These are phyloP conservation scores for Lichtheimia ornata DNA, from an alignment of 371 early-diverging fungal species.

Conservation along the genomic window DNA sequence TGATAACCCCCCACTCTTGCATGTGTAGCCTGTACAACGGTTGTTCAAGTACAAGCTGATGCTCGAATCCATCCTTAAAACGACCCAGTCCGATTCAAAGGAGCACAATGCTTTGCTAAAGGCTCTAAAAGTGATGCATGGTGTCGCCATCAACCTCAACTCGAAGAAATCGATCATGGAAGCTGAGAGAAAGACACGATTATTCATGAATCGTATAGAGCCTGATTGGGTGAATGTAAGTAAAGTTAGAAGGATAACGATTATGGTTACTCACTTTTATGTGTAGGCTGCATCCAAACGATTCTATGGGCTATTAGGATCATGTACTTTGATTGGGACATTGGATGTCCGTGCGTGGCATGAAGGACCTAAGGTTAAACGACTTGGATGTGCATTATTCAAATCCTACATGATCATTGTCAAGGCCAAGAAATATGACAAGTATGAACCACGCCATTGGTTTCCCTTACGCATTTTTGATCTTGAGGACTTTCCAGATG, in stretches of 20 bases:
- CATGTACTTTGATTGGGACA: constrained; percentile 39
- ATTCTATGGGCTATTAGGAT: constrained; percentile 43
- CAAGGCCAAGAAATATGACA: constrained; percentile 47
- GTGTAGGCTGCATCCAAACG: constrained; percentile 30
- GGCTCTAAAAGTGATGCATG: constrained; percentile 36
- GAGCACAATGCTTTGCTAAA: constrained; percentile 27
- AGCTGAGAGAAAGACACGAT: constrained; percentile 32
- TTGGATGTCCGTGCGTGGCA: constrained; percentile 34
- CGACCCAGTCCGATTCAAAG: constrained; percentile 28
- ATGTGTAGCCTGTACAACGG: constrained; percentile 44
- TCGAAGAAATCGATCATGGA: constrained; percentile 34
- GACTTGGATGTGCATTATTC: constrained; percentile 56
- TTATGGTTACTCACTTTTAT: not conserved
- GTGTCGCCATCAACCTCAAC: constrained; percentile 32
- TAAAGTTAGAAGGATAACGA: not conserved
- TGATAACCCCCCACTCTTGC: not conserved
- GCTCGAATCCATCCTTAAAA: constrained; percentile 38
- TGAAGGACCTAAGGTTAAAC: constrained; percentile 29
- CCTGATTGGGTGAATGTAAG: constrained; percentile 35
- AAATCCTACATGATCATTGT: constrained; percentile 56
- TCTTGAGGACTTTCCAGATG: constrained; percentile 29
- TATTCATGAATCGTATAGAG: constrained; percentile 41
- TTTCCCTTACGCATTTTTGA: constrained; percentile 57
- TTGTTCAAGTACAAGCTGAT: constrained; percentile 43
- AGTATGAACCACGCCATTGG: constrained; percentile 58